Evolutionary conservation across 179 eudicot genomes (phyloP), one percentile per base, ranked within the genome.

Genomic region (Beta corolliflora): DNA sequence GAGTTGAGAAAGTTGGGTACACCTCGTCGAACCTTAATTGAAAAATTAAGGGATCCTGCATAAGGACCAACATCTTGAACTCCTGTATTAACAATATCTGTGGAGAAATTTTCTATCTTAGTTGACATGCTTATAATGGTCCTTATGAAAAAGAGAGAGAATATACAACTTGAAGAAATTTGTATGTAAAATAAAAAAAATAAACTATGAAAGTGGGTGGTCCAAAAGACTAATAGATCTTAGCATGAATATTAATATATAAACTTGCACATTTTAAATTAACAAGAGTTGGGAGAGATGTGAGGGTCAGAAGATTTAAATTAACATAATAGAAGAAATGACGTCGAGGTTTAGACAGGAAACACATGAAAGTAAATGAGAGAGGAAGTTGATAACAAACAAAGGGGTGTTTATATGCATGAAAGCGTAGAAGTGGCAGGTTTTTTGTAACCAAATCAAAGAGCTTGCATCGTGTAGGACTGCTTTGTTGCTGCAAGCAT

Each of bases 1-100:
- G 95, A 89, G 59, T 73, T 86, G 7, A 88, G 85, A 46, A 88
- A 90, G 74, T 87, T 91, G 7, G 94, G 94, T 83, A 93, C 73
- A 50, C 94, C 89, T 66, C 86, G 89, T 44, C 85, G 86, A 72
- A 91, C 92, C 85, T 80, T 85, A 8, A 93, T 81, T 0, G 93
- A 89, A 85, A 92, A 93, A 36, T 70, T 89, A 7, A 58, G 88
- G 16, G 92, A 91, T 2, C 92, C 94, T 1, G 89, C 88, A 59
- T 92, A 79, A 18, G 91, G 92, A 61, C 91, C 90, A 1, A 80
- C 84, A 74, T 85, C 59, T 73, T 88, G 74, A 25, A 90, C 77
- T 14, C 97, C 97, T 2, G 68, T 84, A 81, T 84, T 82, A 23
- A 91, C 85, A n/a, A 91, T 93, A 77, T 89, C 88, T 1, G 94